Percentiles rank a stretch among this genome's conserved stretches.
phyloP scores from a whole-genome alignment of 768 basidiomycete species.

The Leccinum pellstonianum region DNA sequence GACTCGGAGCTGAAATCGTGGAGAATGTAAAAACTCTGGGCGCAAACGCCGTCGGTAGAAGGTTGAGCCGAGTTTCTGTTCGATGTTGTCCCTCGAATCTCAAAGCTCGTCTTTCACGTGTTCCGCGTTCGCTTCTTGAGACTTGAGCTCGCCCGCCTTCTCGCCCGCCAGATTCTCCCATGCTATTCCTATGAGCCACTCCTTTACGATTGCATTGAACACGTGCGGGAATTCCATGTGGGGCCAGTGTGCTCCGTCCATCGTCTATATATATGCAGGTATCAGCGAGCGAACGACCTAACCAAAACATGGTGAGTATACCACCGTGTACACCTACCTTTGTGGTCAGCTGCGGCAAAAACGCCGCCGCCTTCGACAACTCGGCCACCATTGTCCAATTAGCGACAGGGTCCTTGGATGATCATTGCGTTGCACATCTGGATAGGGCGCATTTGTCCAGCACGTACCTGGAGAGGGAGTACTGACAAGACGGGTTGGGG shows the following conservation, averaged over 20 bases:
- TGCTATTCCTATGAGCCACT: constrained; percentile 44
- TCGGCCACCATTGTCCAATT: constrained; percentile 39
- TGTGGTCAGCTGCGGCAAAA: constrained; percentile 36
- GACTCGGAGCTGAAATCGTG: neutral
- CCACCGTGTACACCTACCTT: constrained; percentile 29
- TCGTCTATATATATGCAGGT: constrained; percentile 35
- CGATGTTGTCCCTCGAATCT: neutral
- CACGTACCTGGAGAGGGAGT: constrained; percentile 38
- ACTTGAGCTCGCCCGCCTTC: neutral
- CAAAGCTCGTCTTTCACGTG: constrained; percentile 19
- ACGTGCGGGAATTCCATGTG: constrained; percentile 58
- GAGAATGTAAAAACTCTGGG: neutral
- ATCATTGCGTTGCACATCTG: neutral
- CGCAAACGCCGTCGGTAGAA: neutral
- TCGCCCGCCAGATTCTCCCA: neutral
- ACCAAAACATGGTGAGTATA: neutral
- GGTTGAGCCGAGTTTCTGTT: neutral
- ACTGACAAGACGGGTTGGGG: constrained; percentile 41
- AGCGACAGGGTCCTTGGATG: constrained; percentile 42
- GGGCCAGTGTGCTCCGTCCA: constrained; percentile 63
- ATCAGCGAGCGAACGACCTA: constrained; percentile 39
- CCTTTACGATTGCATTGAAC: constrained; percentile 50
- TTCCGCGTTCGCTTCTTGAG: neutral
- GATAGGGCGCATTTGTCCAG: neutral
- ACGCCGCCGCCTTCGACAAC: constrained; percentile 27